Evolutionary conservation across 2,329 filamentous ascomycete genomes (phyloP).

Genomic region (Colletotrichum ledebouriae): DNA sequence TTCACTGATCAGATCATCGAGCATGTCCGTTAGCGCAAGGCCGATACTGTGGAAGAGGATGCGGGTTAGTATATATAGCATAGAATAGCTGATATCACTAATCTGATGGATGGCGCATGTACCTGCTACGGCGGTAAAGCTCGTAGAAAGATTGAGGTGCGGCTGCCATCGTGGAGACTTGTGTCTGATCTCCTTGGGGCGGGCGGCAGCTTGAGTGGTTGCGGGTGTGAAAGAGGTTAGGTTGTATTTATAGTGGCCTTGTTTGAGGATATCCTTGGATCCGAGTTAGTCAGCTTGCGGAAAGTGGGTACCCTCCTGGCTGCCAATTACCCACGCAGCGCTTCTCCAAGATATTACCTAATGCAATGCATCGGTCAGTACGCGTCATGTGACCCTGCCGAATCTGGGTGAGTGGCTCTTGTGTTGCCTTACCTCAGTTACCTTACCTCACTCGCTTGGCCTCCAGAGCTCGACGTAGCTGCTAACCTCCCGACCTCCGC

Average conservation of each 20-base stretch:
- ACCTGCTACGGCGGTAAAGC: conserved; percentile 99
- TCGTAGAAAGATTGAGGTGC: conserved; percentile 81
- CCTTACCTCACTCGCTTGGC: conserved; percentile 33
- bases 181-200: conserved; percentile 34
- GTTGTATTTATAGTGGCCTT: conserved; percentile 41
- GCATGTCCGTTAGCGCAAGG: conserved; percentile 91
- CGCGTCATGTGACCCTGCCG: conserved; percentile 55
- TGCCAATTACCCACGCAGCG: background rate
- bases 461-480: conserved; percentile 43
- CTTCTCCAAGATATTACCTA: conserved; percentile 22
- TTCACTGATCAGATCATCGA: conserved; percentile 95
- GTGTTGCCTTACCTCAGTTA: conserved; percentile 37
- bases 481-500: conserved; percentile 36
- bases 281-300: conserved; percentile 47
- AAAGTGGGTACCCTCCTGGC: conserved; percentile 29
- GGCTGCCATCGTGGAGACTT: conserved; percentile 59
- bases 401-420: conserved; percentile 41
- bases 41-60: conserved; percentile 77
- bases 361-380: background rate
- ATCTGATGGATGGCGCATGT: conserved; percentile 56
- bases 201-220: conserved; percentile 29
- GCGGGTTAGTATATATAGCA: conserved; percentile 43
- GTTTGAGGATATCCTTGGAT: conserved; percentile 42
- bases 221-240: conserved; percentile 37
- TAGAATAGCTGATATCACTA: conserved; percentile 47